Evolutionary conservation across 1,284 basidiomycete genomes (phyloP).

Genomic region (Cystobasidium slooffiae): DNA sequence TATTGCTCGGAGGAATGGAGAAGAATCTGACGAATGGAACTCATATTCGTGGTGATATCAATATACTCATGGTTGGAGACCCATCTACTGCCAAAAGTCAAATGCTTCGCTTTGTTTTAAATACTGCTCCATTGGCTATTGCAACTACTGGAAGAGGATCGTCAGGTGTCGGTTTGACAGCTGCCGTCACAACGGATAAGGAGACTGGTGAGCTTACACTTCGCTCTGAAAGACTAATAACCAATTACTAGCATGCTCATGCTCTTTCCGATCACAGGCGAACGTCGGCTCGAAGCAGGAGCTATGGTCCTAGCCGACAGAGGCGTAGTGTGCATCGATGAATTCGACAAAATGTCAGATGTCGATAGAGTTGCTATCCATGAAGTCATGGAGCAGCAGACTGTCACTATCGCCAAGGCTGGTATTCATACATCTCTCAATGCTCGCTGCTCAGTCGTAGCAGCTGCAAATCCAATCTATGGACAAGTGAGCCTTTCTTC

Average conservation of each 20-base stretch:
- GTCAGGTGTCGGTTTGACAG: conserved; percentile 97
- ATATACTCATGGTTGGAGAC: conserved; percentile 99
- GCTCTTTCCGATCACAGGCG: conserved; percentile 64
- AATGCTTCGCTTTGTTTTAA: conserved; percentile 92
- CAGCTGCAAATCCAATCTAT: conserved; percentile 98
- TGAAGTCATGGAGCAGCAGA: conserved; percentile 99
- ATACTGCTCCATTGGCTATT: conserved; percentile 94
- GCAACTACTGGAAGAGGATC: conserved; percentile 97
- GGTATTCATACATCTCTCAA: conserved; percentile 98
- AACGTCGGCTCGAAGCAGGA: conserved; percentile 93
- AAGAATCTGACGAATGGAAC: conserved; percentile 98
- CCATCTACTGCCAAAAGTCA: conserved; percentile 98
- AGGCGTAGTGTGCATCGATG: conserved; percentile 98
- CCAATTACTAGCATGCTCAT: no score
- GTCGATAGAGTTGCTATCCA: conserved; percentile 99
- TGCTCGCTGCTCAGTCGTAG: conserved; percentile 95
- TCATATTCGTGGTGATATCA: conserved; percentile 99
- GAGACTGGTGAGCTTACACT: conserved; percentile 75
- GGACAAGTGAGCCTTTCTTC: conserved; percentile 67
- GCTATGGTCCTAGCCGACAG: conserved; percentile 99
- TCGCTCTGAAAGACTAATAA: no score
- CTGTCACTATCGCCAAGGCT: conserved; percentile 98
- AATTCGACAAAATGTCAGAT: conserved; percentile 99
- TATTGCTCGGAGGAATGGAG: conserved; percentile 93
- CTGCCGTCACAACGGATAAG: conserved; percentile 98